Conservation (phyloP, 176 grass and related monocot genomes). For the Triticum dicoccoides region DNA sequence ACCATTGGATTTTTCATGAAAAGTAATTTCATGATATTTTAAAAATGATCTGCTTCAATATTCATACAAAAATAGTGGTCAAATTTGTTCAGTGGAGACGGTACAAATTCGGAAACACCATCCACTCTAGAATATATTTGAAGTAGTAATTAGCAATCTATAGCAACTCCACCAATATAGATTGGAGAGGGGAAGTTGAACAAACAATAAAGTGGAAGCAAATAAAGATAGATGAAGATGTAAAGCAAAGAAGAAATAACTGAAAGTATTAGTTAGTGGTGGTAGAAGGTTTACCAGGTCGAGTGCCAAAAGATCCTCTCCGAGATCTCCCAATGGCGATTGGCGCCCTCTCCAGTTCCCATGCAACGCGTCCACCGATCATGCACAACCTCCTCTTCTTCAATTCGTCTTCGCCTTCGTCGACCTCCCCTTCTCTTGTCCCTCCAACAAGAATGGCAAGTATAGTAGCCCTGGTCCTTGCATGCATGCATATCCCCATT, state of each 20-base stretch:
- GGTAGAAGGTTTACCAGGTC: conserved; percentile 35
- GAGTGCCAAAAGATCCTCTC: conserved; percentile 41
- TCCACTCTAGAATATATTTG: neutral
- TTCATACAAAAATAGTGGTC: neutral
- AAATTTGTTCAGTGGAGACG: neutral
- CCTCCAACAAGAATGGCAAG: neutral
- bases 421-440: neutral
- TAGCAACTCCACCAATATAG: conserved; percentile 37
- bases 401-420: neutral
- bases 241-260: conserved; percentile 7
- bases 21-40: neutral
- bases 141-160: neutral
- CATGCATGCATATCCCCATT: neutral
- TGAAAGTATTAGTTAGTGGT: conserved; percentile 2
- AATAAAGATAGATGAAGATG: neutral
- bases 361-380: conserved; percentile 31
- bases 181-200: conserved; percentile 19
- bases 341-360: neutral
- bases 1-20: neutral
- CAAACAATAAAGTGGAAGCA: conserved; percentile 13
- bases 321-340: conserved; percentile 31
- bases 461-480: neutral
- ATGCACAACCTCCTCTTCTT: conserved; percentile 3
- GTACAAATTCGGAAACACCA: neutral
- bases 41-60: neutral